Evolutionary conservation across 148 eudicot genomes (phyloP).

Genomic region (Silene conica): DNA sequence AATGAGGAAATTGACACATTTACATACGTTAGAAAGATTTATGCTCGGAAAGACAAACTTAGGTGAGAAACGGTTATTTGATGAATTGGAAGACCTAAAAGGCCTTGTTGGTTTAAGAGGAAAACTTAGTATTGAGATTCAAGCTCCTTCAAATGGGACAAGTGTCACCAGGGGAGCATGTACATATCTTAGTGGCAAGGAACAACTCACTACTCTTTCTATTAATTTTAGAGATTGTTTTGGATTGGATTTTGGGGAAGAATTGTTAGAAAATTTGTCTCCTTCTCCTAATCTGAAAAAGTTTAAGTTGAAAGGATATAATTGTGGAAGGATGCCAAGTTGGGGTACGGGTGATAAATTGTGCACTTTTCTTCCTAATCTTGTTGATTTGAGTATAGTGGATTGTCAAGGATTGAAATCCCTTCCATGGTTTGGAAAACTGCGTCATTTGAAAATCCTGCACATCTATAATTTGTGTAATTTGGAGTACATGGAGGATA

Average conservation of each 20-base stretch:
- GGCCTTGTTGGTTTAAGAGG: background rate
- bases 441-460: conserved; percentile 5
- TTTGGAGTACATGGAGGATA: conserved; percentile 21
- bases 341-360: background rate
- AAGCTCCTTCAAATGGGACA: background rate
- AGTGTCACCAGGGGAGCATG: background rate
- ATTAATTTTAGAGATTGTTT: too few species aligned
- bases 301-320: background rate
- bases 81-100: background rate
- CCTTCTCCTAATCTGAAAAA: background rate
- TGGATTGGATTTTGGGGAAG: background rate
- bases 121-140: background rate
- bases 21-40: background rate
- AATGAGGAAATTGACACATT: background rate
- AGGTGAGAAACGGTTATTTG: background rate
- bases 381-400: background rate
- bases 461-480: background rate
- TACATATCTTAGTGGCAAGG: too few species aligned
- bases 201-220: too few species aligned
- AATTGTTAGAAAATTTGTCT: background rate
- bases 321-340: background rate
- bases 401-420: background rate
- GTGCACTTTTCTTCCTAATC: conserved; percentile 16
- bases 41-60: background rate
- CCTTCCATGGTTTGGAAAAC: conserved; percentile 16